These are phyloP conservation scores for Lactarius deliciosus DNA, from an alignment of 768 basidiomycete genomes.

Conservation along the genomic window DNA sequence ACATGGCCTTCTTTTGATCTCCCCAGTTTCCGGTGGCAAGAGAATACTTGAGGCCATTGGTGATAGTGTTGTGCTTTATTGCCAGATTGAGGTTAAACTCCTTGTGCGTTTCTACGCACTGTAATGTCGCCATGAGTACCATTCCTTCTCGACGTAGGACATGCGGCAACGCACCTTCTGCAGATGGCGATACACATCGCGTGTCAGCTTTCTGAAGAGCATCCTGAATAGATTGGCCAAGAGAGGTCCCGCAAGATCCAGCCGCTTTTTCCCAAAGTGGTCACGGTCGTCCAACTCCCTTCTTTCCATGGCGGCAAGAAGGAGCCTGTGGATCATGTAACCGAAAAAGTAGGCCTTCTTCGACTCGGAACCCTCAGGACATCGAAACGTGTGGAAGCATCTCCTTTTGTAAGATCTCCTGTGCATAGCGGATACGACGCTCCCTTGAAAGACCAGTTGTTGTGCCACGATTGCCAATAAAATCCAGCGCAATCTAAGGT, in stretches of 20 bases:
- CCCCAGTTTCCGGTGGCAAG: conserved; percentile 99
- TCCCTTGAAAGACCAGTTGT: conserved; percentile 90
- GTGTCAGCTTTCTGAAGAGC: conserved; percentile 94
- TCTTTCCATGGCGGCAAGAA: conserved; percentile 90
- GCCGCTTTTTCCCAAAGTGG: conserved; percentile 97
- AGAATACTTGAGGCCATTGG: conserved; percentile 97
- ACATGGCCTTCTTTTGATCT: conserved; percentile 98
- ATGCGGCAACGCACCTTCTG: conserved; percentile 69
- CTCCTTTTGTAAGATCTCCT: conserved; percentile 98
- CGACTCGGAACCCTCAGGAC: conserved; percentile 91
- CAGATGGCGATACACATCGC: conserved; percentile 94
- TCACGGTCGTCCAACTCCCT: conserved; percentile 98
- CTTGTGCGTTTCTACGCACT: conserved; percentile 97
- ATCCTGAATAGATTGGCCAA: conserved; percentile 97
- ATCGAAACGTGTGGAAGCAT: conserved; percentile 98
- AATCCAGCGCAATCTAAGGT: conserved; percentile 75
- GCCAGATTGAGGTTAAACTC: conserved; percentile 90
- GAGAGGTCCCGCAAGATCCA: conserved; percentile 94
- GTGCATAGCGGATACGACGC: conserved; percentile 91
- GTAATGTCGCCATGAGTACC: conserved; percentile 25
- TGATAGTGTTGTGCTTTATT: conserved; percentile 96
- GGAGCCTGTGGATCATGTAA: conserved; percentile 97
- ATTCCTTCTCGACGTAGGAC: not conserved
- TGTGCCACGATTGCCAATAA: conserved; percentile 97
- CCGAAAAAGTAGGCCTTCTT: conserved; percentile 99